Evolutionary conservation across 441 rosid species (phyloP), one percentile per base, ranked within the genome.

Genomic region (Melianthus villosus): DNA sequence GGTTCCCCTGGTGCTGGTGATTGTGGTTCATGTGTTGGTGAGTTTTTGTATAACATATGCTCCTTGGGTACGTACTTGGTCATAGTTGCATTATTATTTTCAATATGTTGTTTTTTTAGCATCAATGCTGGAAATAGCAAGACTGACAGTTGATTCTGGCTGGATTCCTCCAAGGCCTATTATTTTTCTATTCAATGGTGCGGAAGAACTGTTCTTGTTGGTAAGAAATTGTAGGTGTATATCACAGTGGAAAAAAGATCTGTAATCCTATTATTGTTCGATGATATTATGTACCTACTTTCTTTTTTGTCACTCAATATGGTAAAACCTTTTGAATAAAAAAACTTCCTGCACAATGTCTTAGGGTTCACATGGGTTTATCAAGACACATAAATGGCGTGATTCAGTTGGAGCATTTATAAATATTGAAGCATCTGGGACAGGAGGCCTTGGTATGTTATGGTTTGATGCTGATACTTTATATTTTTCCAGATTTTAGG

Each of bases 1-100:
- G 84, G 79, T 36, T 91, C 99, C 5, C 87, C 91, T 9, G 99
- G 99, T 51, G 99, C 99, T 57, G 93, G 85, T 37, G 99, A 85
- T 49, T 91, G 99, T 62, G 94, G 75, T 46, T 75, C 99, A 42
- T 85, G 99, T 56, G 96, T 85, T 55, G 99, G 99, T 91, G 46
- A 15, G 93, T 57, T 25, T 18, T 29, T 57, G 45, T 57, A 26
- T 28, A 22, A 40, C 9, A 31, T 39, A 32, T 34, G 25, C 15
- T 38, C 40, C 42, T 38, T 27, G 30, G 13, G 38, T 30, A 20
- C 26, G 17, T 29, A 12, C 4, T 40, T 25, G 34, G 36, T 26
- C 56, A 17, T 28, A 36, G 42, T 22, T 44, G 25, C 27, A 36
- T 17, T 37, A 34, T 34, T 16, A 46, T 26, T 36, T 48, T 39